A percentile compares a stretch with the other conserved stretches of the same genome.
Conservation (phyloP, 805 yeast species). For the Kodamaea laetipori region DNA sequence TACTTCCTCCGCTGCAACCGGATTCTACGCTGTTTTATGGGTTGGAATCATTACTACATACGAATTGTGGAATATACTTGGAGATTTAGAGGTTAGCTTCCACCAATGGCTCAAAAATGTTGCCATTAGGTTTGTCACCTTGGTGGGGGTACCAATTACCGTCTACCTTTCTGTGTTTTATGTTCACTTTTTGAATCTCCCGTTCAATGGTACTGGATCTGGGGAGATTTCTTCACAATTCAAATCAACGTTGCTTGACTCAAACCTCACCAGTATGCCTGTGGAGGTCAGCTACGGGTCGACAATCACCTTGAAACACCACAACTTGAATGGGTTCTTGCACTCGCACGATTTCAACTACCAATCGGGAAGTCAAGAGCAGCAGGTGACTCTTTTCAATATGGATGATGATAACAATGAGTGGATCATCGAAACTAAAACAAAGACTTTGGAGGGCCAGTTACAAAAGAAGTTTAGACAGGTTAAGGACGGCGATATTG, state of each 20-base stretch:
- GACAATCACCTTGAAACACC: constrained; percentile 69
- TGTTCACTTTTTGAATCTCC: constrained; percentile 53
- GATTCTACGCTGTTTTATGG: constrained; percentile 69
- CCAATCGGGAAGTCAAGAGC: constrained; percentile 67
- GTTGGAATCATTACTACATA: constrained; percentile 47
- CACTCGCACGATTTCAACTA: constrained; percentile 74
- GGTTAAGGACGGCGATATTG: constrained; percentile 54
- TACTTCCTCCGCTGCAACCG: constrained; percentile 69
- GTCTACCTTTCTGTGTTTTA: constrained; percentile 61
- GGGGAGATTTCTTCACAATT: constrained; percentile 66
- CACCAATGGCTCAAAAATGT: constrained; percentile 42
- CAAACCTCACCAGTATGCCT: constrained; percentile 45
- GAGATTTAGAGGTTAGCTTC: constrained; percentile 59
- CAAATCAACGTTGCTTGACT: constrained; percentile 56
- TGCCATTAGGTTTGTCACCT: constrained; percentile 38
- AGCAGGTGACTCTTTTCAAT: constrained; percentile 76
- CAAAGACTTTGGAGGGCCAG: constrained; percentile 41
- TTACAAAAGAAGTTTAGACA: constrained; percentile 34
- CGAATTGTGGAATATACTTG: constrained; percentile 67
- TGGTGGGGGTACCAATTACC: constrained; percentile 56
- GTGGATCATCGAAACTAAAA: constrained; percentile 64
- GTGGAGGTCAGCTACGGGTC: constrained; percentile 76
- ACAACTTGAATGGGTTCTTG: constrained; percentile 69
- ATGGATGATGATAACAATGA: constrained; percentile 66
- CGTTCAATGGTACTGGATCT: constrained; percentile 58